Evolutionary conservation across 495 filamentous ascomycete species (phyloP).

Genomic region (Tuber brumale): DNA sequence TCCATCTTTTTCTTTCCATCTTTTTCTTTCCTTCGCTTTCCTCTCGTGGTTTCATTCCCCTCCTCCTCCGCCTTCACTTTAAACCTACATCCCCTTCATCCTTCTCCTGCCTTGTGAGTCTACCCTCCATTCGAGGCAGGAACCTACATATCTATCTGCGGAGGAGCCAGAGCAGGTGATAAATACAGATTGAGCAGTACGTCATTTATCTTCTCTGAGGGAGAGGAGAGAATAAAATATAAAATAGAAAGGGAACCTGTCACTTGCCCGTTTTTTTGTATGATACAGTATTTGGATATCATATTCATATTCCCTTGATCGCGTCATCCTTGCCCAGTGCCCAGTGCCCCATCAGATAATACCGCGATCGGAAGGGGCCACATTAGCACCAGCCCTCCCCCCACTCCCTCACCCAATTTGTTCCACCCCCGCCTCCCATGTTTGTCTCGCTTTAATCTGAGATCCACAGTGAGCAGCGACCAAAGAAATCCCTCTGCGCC

Average conservation of each 20-base stretch:
- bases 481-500: conserved; percentile 30
- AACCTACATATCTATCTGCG: conserved; percentile 14
- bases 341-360: conserved; percentile 23
- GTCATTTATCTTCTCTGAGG: conserved; percentile 26
- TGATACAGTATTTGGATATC: conserved; percentile 22
- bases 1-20: neutral
- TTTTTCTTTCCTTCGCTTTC: neutral
- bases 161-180: conserved; percentile 7
- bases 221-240: neutral
- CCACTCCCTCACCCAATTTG: neutral
- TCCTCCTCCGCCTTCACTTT: neutral
- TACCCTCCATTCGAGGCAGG: neutral
- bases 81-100: neutral
- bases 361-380: conserved; percentile 19
- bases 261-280: conserved; percentile 11
- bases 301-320: conserved; percentile 21
- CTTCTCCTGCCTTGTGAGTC: neutral
- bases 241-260: neutral
- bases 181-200: conserved; percentile 22
- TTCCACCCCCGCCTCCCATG: conserved; percentile 17
- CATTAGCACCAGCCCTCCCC: conserved; percentile 16
- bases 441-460: conserved; percentile 22
- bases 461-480: conserved; percentile 22
- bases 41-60: neutral
- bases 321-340: conserved; percentile 31